A percentile compares a stretch with the other conserved stretches of the same genome.
Conservation (phyloP, 1,284 basidiomycete species). For the Athelia psychrophila region DNA sequence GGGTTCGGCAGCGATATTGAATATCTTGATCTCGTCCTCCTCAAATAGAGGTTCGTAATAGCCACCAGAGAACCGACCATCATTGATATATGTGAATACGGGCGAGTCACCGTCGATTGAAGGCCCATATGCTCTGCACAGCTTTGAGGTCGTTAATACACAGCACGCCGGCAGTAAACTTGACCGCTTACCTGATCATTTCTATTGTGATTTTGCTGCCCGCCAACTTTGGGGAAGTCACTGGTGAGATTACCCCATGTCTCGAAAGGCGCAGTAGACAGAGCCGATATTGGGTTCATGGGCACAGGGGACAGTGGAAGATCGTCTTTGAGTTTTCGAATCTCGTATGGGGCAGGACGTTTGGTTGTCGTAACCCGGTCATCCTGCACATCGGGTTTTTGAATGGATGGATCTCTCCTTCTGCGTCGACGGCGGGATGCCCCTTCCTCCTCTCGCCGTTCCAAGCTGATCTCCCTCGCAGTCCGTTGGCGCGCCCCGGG, state of each 20-base stretch:
- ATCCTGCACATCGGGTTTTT: not conserved
- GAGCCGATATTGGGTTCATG: conserved; percentile 3
- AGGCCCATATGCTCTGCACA: not conserved
- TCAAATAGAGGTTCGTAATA: conserved; percentile 30
- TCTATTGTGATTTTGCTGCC: no score
- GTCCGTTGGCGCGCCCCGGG: conserved; percentile 69
- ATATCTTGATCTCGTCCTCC: conserved; percentile 23
- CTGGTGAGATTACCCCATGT: not conserved
- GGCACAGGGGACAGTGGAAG: conserved; percentile 3
- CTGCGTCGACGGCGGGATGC: conserved; percentile 34
- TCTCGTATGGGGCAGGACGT: conserved; percentile 1
- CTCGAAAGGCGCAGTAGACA: conserved; percentile 4
- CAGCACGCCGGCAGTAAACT: not conserved
- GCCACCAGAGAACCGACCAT: not conserved
- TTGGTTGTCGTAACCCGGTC: not conserved
- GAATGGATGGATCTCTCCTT: not conserved
- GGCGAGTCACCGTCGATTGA: conserved; percentile 4
- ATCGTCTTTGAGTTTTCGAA: not conserved
- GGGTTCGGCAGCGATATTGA: conserved; percentile 44
- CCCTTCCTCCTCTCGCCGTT: conserved; percentile 20
- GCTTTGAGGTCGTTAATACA: not conserved
- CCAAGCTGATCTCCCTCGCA: conserved; percentile 31
- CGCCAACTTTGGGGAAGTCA: no score
- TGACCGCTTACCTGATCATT: not conserved
- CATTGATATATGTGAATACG: conserved; percentile 6